phyloP scores from a whole-genome alignment of 1,139 yeast species.

The Taiozyma sp. region DNA sequence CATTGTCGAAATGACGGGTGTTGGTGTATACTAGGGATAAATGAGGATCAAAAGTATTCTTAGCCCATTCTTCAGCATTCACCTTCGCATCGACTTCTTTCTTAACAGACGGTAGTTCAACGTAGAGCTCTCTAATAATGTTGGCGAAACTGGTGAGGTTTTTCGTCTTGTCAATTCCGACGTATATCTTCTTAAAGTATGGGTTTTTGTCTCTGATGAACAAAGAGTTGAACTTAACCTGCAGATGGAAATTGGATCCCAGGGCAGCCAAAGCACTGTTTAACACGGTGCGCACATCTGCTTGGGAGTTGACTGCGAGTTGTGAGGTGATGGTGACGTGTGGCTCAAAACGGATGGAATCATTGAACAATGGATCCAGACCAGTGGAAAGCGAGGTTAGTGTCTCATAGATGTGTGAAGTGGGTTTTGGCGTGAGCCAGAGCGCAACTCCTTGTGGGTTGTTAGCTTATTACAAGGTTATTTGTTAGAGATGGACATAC shows the following conservation, averaged over 20 bases:
- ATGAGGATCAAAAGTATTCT: constrained; percentile 62
- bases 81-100: constrained; percentile 21
- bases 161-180: constrained; percentile 50
- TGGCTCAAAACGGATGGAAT: constrained; percentile 64
- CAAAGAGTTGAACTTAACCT: constrained; percentile 12
- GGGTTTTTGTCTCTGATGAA: constrained; percentile 32
- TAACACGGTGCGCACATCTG: constrained; percentile 55
- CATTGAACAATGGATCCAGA: constrained; percentile 63
- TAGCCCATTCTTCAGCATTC: constrained; percentile 46
- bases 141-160: constrained; percentile 61
- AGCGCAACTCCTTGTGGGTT: constrained; percentile 42
- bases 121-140: constrained; percentile 67
- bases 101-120: constrained; percentile 28
- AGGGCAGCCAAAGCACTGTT: constrained; percentile 66
- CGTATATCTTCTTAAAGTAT: constrained; percentile 58
- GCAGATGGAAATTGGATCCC: constrained; percentile 27
- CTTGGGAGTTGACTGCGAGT: constrained; percentile 42
- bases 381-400: constrained; percentile 57
- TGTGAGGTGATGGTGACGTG: constrained; percentile 72
- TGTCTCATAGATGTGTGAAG: constrained; percentile 50
- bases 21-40: constrained; percentile 67
- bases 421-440: constrained; percentile 70
- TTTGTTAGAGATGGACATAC: neutral
- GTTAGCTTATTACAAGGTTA: neutral
- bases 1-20: constrained; percentile 62